Percentiles rank a stretch among this genome's conserved stretches.
phyloP scores from a whole-genome alignment of 2,329 filamentous ascomycete species.

The Ophiognomonia clavigignenti-juglandacearum region DNA sequence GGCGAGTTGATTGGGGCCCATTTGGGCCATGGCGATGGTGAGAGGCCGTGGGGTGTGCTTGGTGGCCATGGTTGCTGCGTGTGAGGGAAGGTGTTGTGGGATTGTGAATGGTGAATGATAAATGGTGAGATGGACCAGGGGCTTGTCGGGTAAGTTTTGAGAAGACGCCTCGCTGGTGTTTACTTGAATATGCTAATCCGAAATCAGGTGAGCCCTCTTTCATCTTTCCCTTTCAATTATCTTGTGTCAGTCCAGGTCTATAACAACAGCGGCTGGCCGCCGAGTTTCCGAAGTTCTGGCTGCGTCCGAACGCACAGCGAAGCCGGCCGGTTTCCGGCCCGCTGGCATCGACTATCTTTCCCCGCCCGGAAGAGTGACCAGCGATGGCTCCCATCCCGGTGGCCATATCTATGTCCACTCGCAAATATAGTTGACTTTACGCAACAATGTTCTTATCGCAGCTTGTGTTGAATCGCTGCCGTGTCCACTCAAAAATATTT shows the following conservation, averaged over 20 bases:
- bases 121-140: no score
- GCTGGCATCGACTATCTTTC: neutral
- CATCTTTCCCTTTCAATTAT: no score
- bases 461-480: no score
- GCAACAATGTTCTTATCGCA: no score
- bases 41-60: slow-evolving; percentile 14
- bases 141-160: no score
- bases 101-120: neutral
- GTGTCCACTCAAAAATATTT: no score
- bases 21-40: slow-evolving; percentile 47
- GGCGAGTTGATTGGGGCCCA: slow-evolving; percentile 40
- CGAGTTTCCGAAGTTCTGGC: neutral
- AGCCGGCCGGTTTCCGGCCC: slow-evolving; percentile 1
- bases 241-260: no score
- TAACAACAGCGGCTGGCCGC: no score
- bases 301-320: neutral
- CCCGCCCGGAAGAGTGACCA: slow-evolving; percentile 1
- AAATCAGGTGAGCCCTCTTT: no score
- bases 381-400: neutral
- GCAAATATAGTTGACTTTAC: no score
- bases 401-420: slow-evolving; percentile 1
- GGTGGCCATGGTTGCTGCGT: neutral
- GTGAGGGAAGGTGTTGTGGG: neutral
- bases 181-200: no score
- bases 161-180: no score